Evolutionary conservation across 2,329 filamentous ascomycete genomes (phyloP), one percentile per base, ranked within the genome.

Genomic region (Fusarium neocosmosporiellum): DNA sequence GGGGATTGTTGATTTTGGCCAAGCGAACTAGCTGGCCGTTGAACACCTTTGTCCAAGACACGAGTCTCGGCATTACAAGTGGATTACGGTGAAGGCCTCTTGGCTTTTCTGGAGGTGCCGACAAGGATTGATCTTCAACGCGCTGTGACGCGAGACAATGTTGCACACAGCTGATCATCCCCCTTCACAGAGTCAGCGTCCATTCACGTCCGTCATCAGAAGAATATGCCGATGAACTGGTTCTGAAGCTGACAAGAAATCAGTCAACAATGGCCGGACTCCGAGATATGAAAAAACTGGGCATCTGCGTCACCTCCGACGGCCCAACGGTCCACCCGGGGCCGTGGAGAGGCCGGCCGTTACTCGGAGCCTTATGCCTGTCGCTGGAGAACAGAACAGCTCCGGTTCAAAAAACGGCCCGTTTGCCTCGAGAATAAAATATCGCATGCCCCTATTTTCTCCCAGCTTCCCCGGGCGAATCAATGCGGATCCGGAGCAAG

Each of bases 311-410:
- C 50, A 71, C 72, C 60, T 68, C 70, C 67, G 63, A 59, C 54
- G 31, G 57, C 60, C 64, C 69, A 24, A 29, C 50, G 55, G 48
- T 54, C 71, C 71, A 74, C 68, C 59, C 71, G 71, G 71, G 54
- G 62, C 71, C 71, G 65, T 72, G 71, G 71, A 74, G 71, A 74
- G 41, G 69, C 39, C 71, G 71, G 71, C 68, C 71, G 65, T 75
- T 77, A 73, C 69, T 77, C 75, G 75, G 75, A 70, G 58, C 43
- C 74, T 77, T 65, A 77, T 77, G 75, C 75, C 63, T 72, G 73
- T 66, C 63, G 63, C 66, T 74, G 72, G 72, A 33, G 71, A 74
- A 70, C 69, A 41, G 58, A 60, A 57, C 7, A 53, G 41, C 59
- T 74, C 71, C 62, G 67, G 48, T 55, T 55, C 34, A 34, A 53